Conservation (phyloP, 2,329 filamentous ascomycete species). For the Calonectria pseudoreteaudii region DNA sequence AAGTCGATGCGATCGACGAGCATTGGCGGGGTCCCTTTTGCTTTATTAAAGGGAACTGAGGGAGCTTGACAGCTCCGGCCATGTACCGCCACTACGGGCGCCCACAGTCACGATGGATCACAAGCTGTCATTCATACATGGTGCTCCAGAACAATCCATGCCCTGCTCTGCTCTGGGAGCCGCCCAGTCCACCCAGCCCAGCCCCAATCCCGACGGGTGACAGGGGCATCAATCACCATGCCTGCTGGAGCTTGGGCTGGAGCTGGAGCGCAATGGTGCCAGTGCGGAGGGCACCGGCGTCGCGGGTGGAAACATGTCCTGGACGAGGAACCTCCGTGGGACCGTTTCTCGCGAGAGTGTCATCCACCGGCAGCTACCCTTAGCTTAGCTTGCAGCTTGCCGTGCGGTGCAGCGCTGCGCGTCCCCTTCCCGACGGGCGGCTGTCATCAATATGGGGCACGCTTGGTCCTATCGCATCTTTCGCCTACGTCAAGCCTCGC, state of each 20-base stretch:
- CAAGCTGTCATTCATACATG: constrained; percentile 21
- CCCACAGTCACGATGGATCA: constrained; percentile 15
- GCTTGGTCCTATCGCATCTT: constrained; percentile 1
- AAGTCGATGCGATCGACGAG: constrained; percentile 8
- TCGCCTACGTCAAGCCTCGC: neutral
- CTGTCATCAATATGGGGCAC: constrained; percentile 4
- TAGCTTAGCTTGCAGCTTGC: neutral
- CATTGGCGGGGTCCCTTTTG: constrained; percentile 22
- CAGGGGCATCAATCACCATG: neutral
- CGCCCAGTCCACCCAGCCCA: neutral
- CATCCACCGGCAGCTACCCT: neutral
- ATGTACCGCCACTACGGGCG: constrained; percentile 2
- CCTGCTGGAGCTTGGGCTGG: constrained; percentile 7
- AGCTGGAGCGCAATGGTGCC: constrained; percentile 22
- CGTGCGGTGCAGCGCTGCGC: neutral
- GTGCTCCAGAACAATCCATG: constrained; percentile 6
- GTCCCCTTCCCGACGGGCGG: neutral
- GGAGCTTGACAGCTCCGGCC: constrained; percentile 8
- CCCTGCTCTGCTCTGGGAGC: neutral
- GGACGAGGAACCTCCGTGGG: neutral
- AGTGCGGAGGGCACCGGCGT: constrained; percentile 27
- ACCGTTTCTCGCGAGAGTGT: constrained; percentile 5
- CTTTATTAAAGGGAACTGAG: constrained; percentile 20
- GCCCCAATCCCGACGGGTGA: constrained; percentile 12
- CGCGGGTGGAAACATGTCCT: constrained; percentile 14